These are phyloP conservation scores for Iris pallida DNA, from an alignment of 116 monocot genomes.

Conservation along the genomic window DNA sequence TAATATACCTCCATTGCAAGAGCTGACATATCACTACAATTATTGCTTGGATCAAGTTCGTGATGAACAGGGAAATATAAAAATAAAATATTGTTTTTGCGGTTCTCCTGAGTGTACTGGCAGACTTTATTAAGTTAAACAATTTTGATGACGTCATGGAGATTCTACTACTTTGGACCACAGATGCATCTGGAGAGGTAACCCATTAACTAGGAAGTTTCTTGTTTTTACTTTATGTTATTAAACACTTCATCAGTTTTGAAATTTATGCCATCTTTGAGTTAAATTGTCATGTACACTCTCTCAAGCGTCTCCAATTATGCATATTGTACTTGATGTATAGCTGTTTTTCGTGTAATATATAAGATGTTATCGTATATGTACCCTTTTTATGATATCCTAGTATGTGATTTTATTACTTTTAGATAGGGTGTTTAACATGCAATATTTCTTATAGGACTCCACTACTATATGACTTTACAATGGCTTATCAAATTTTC, in stretches of 20 bases:
- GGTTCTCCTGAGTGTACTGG: constrained; percentile 65
- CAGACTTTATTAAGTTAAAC: constrained; percentile 45
- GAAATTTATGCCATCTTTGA: not conserved
- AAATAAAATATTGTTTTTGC: constrained; percentile 55
- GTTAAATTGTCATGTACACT: not conserved
- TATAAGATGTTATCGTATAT: too few relatives aligned
- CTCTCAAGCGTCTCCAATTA: too few relatives aligned
- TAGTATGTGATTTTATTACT: too few relatives aligned
- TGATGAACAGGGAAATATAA: constrained; percentile 56
- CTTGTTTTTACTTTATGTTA: not conserved
- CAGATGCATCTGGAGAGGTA: constrained; percentile 2
- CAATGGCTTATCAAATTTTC: too few relatives aligned
- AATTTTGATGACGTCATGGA: not conserved
- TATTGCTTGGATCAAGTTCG: constrained; percentile 50
- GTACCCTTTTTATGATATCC: too few relatives aligned
- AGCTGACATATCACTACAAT: constrained; percentile 80
- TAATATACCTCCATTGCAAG: constrained; percentile 71
- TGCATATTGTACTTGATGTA: too few relatives aligned
- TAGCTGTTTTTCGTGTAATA: too few relatives aligned
- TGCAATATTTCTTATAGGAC: too few relatives aligned
- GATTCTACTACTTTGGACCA: not conserved
- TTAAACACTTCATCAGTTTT: too few relatives aligned
- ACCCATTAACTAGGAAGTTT: not conserved
- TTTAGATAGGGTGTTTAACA: too few relatives aligned
- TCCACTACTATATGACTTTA: too few relatives aligned